A percentile compares a stretch with the other conserved stretches of the same genome.
Conservation (phyloP, 2,329 filamentous ascomycete species). For the Aureobasidium namibiae region DNA sequence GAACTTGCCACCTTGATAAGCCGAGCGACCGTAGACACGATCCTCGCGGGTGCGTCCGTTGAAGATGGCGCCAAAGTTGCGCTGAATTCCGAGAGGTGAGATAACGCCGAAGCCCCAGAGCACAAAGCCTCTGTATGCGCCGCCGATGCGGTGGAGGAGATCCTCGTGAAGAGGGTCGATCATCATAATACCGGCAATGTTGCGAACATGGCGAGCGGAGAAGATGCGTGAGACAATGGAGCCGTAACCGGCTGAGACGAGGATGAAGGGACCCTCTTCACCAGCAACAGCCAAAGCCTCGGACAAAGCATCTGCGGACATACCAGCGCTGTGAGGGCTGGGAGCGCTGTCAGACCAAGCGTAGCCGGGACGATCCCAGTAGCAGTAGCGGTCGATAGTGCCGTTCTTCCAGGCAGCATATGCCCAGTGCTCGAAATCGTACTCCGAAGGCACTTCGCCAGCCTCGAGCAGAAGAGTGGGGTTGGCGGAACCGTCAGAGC, state of each 20-base stretch:
- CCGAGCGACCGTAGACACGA: conserved; percentile 71
- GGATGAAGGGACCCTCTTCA: conserved; percentile 81
- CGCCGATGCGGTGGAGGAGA: conserved; percentile 59
- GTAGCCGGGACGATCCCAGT: conserved; percentile 85
- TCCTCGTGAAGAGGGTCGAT: conserved; percentile 89
- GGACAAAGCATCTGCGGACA: conserved; percentile 81
- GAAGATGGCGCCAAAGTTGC: conserved; percentile 72
- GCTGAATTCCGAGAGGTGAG: conserved; percentile 77
- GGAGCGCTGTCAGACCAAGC: conserved; percentile 88
- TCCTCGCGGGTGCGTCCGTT: conserved; percentile 72
- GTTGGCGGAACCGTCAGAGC: conserved; percentile 46
- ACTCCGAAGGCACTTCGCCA: conserved; percentile 70
- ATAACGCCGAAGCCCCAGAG: conserved; percentile 82
- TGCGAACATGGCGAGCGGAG: conserved; percentile 67
- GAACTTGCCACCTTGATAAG: conserved; percentile 72
- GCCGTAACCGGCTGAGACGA: conserved; percentile 79
- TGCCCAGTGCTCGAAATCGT: conserved; percentile 72
- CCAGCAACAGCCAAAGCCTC: conserved; percentile 74
- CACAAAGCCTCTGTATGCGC: conserved; percentile 64
- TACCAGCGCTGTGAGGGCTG: conserved; percentile 85
- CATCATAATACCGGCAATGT: conserved; percentile 71
- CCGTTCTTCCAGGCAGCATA: conserved; percentile 68
- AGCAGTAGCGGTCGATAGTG: conserved; percentile 83
- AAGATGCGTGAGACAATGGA: conserved; percentile 89
- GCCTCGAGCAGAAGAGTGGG: conserved; percentile 82